These are phyloP conservation scores for Trametes meyenii DNA, from an alignment of 768 basidiomycete species.

Conservation along the genomic window DNA sequence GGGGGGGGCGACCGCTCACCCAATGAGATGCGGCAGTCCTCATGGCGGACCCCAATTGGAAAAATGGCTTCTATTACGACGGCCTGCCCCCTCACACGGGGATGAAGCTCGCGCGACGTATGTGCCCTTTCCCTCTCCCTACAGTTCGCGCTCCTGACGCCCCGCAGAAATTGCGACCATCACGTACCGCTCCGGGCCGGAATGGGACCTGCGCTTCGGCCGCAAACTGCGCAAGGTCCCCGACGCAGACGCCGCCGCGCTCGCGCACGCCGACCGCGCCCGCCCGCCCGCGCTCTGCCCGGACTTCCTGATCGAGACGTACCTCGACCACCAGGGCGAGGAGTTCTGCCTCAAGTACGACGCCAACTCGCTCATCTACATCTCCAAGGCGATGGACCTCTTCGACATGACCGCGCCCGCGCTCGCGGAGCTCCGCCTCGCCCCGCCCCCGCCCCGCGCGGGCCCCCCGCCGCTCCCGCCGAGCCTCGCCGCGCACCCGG, in stretches of 20 bases:
- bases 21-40: constrained; percentile 60
- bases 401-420: constrained; percentile 91
- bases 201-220: constrained; percentile 99
- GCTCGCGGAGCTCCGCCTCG: constrained; percentile 67
- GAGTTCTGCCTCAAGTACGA: constrained; percentile 97
- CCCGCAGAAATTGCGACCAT: constrained; percentile 94
- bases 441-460: constrained; percentile 30
- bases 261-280: constrained; percentile 8
- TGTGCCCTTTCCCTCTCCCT: constrained; percentile 34
- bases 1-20: neutral
- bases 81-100: constrained; percentile 93
- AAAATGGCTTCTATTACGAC: constrained; percentile 97
- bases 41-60: constrained; percentile 99
- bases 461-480: constrained; percentile 32
- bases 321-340: constrained; percentile 95
- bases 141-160: neutral
- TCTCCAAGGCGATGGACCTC: constrained; percentile 99
- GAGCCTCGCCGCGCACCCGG: constrained; percentile 32
- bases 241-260: constrained; percentile 28
- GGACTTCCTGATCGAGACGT: constrained; percentile 98
- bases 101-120: constrained; percentile 98
- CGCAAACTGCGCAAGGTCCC: constrained; percentile 62
- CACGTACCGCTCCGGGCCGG: constrained; percentile 97
- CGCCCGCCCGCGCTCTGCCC: constrained; percentile 82
- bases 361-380: constrained; percentile 97